Conservation (phyloP, 192 early-diverging fungal genomes). For the Rhizophagus sp. region DNA sequence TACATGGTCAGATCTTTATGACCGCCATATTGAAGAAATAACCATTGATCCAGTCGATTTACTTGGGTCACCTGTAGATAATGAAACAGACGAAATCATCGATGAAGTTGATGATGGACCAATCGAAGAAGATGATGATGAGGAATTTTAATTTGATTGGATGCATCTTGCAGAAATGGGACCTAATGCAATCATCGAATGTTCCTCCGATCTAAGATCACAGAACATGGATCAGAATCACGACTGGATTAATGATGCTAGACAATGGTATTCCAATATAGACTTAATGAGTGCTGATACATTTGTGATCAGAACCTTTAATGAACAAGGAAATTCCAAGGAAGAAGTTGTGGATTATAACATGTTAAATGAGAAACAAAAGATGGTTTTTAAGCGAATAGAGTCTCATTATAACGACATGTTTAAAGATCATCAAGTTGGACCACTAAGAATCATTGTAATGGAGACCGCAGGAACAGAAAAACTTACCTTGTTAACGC, state of each 20-base stretch:
- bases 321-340: background rate
- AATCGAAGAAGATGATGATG: background rate
- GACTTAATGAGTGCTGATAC: background rate
- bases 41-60: background rate
- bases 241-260: background rate
- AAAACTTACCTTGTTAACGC: background rate
- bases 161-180: too few species aligned
- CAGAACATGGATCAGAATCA: too few species aligned
- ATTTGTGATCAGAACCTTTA: background rate
- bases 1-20: background rate
- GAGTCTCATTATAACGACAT: too few species aligned
- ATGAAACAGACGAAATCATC: background rate
- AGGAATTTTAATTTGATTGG: too few species aligned
- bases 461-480: background rate
- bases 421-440: too few species aligned
- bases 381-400: too few species aligned
- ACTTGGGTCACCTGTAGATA: too few species aligned
- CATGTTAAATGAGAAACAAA: slow-evolving; percentile 8
- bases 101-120: background rate
- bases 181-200: background rate
- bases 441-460: too few species aligned
- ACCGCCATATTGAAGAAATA: slow-evolving; percentile 13
- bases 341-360: too few species aligned
- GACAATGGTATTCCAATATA: background rate
- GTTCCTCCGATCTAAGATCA: background rate